Base-by-base conservation (phyloP, 2,329 filamentous ascomycete genomes). In the Monilinia laxa region DNA sequence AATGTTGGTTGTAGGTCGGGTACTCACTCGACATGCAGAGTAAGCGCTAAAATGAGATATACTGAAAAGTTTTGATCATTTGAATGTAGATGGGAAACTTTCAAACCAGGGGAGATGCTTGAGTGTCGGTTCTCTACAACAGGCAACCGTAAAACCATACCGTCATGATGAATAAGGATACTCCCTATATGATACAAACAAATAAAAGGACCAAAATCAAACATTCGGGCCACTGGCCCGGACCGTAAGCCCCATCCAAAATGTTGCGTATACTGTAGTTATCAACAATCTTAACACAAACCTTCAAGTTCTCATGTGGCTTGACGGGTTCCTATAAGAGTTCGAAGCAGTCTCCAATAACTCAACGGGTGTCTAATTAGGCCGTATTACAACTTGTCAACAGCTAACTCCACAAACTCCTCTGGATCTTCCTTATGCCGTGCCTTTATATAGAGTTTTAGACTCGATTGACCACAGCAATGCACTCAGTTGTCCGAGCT, bases 11-110 rank as follows among this genome's bases (percentile, higher is more conserved):
- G 57, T 42, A 60, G 47, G 18, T 47, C 55, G 12, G 42, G 31
- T 25, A 12, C 10, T 45, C 23, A 4, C 20, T 23, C 20, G 35
- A 47, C 11, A 14, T 60, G 57, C 57, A 60, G 45, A 49, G 5
- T 7, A 18, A 4, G 42, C 42, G 57, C 28, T 23, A 38, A 60
- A 51, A 60, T 25, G 20, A 60, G 45, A 45, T 45, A 49, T 60
- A 51, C 42, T 23, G 28, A 18, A 4, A 11, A 23, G 12, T 3
- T 18, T 14, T 18, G 28, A 23, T 6, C 1, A 60, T 49, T 3
- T 35, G 11, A 35, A 31, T 2, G 16, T 23, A 31, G 18, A 23
- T 28, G 23, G 28, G 6, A 49, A 92, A 92, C 23, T 11, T 14
- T 16, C 35, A 9, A 49, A 60, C 11, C 57, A 57, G 28, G 42